A percentile compares a stretch with the other conserved stretches of the same genome.
Conservation (phyloP, 2,329 filamentous ascomycete genomes). For the Botrytis cinerea region DNA sequence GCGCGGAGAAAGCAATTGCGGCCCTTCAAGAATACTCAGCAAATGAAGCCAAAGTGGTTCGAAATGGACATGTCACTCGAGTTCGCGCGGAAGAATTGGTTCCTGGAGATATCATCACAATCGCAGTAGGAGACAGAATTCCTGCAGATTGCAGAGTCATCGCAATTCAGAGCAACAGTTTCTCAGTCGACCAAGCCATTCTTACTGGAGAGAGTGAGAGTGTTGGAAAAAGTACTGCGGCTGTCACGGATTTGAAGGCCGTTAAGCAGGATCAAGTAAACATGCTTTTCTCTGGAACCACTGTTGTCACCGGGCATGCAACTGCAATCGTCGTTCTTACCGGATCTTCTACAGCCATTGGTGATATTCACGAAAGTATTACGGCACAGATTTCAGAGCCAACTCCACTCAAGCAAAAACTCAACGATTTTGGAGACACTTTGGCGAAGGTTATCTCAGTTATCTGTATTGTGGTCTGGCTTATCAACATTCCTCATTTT, state of each 20-base stretch:
- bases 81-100: conserved; percentile 97
- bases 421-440: conserved; percentile 96
- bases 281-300: conserved; percentile 98
- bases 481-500: conserved; percentile 98
- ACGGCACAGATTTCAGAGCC: conserved; percentile 97
- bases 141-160: conserved; percentile 92
- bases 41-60: conserved; percentile 92
- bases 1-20: conserved; percentile 96
- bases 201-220: conserved; percentile 97
- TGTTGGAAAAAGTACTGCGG: conserved; percentile 76
- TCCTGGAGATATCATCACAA: conserved; percentile 85
- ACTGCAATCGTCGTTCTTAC: conserved; percentile 89
- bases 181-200: conserved; percentile 94
- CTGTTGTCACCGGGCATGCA: conserved; percentile 91
- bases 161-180: conserved; percentile 94
- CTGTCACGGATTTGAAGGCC: conserved; percentile 75
- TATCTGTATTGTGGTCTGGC: conserved; percentile 94
- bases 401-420: conserved; percentile 95
- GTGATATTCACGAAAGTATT: conserved; percentile 98
- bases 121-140: conserved; percentile 88
- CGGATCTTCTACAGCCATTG: conserved; percentile 88
- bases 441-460: conserved; percentile 97
- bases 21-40: conserved; percentile 98
- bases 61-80: conserved; percentile 72
- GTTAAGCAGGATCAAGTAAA: conserved; percentile 98